These are phyloP conservation scores for Aspergillus kassunensis DNA, from an alignment of 495 filamentous ascomycete genomes.

Conservation along the genomic window DNA sequence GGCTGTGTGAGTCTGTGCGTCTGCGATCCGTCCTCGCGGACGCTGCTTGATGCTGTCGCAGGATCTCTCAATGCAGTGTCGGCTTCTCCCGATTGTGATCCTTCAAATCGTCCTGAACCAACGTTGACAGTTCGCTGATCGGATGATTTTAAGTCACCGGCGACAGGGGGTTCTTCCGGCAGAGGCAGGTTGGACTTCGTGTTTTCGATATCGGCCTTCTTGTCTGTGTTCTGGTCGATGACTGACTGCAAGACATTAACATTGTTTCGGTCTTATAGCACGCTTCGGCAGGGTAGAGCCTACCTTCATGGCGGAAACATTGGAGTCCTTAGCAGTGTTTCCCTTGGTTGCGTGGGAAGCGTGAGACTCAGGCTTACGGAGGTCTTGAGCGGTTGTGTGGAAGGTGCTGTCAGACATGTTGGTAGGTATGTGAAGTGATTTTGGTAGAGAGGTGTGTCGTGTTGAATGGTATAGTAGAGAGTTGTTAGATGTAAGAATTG, in stretches of 20 bases:
- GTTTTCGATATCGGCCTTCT: slow-evolving; percentile 60
- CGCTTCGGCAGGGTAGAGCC: not conserved
- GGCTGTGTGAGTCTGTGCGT: slow-evolving; percentile 40
- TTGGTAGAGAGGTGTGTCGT: not conserved
- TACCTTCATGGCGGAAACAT: slow-evolving; percentile 47
- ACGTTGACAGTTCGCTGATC: slow-evolving; percentile 66
- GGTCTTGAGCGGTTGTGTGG: slow-evolving; percentile 49
- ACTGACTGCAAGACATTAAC: slow-evolving; percentile 36
- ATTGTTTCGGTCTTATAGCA: not conserved
- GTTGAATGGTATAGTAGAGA: not conserved
- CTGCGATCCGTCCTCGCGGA: slow-evolving; percentile 43
- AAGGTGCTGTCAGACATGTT: slow-evolving; percentile 50
- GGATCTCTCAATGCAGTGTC: slow-evolving; percentile 58
- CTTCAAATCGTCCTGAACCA: slow-evolving; percentile 53
- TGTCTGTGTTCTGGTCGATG: slow-evolving; percentile 47
- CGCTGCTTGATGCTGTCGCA: slow-evolving; percentile 56
- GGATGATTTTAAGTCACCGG: slow-evolving; percentile 72
- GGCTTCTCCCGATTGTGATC: slow-evolving; percentile 52
- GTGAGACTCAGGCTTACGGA: slow-evolving; percentile 49
- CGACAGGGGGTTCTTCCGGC: slow-evolving; percentile 67
- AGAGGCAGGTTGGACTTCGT: slow-evolving; percentile 68
- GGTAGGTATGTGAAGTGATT: slow-evolving; percentile 3
- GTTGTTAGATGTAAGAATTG: not conserved
- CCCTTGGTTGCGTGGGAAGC: slow-evolving; percentile 39
- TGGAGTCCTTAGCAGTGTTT: slow-evolving; percentile 40